phyloP scores from a whole-genome alignment of 1,284 basidiomycete genomes.

The Sporisorium graminicola region DNA sequence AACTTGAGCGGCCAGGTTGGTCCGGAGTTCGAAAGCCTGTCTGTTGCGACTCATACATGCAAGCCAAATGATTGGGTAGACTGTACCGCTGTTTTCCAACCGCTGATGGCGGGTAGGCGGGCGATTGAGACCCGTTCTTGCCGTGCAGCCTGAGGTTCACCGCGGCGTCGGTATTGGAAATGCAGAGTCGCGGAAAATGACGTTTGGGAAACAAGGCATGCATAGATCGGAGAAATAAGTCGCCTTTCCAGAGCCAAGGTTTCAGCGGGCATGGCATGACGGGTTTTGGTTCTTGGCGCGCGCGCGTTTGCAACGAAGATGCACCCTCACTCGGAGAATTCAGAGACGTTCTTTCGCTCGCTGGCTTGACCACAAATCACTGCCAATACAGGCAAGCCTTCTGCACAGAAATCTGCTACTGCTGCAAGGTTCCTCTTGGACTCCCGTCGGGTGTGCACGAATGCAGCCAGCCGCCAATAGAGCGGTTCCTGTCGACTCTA shows the following conservation, averaged over 20 bases:
- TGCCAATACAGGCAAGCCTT: background rate
- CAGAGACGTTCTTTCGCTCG: background rate
- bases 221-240: conserved; percentile 24
- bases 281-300: background rate
- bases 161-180: background rate
- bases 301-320: background rate
- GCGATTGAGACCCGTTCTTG: background rate
- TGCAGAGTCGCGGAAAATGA: conserved; percentile 15
- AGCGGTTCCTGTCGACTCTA: background rate
- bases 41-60: background rate
- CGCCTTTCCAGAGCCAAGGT: background rate
- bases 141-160: background rate
- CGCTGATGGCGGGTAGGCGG: too few relatives aligned
- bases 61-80: background rate
- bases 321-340: conserved; percentile 3
- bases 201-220: conserved; percentile 20
- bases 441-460: background rate
- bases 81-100: background rate
- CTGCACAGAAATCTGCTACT: too few relatives aligned
- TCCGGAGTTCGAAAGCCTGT: background rate
- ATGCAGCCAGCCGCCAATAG: background rate
- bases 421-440: background rate
- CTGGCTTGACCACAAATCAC: background rate
- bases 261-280: background rate
- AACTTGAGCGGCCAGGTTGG: background rate